These are phyloP conservation scores for Geoglossum cookeanum DNA, from an alignment of 2,329 filamentous ascomycete species.

Conservation along the genomic window DNA sequence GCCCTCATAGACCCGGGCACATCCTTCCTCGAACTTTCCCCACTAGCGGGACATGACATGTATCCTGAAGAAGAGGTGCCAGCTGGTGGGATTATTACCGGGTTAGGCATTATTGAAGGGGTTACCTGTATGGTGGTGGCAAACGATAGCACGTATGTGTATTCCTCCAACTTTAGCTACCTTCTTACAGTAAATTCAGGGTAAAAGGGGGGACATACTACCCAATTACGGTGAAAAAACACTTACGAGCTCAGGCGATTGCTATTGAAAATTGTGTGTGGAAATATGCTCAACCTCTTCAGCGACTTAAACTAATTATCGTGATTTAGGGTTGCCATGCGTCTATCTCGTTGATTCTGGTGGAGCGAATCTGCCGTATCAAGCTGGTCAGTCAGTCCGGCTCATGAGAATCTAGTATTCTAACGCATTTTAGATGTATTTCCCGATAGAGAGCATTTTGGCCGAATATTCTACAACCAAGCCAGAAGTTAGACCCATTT, in stretches of 20 bases:
- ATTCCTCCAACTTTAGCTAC: neutral
- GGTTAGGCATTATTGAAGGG: slow-evolving; percentile 75
- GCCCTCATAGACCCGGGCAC: slow-evolving; percentile 77
- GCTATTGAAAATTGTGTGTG: slow-evolving; percentile 65
- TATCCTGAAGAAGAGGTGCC: slow-evolving; percentile 79
- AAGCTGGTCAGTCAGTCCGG: slow-evolving; percentile 31
- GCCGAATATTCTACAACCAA: slow-evolving; percentile 96
- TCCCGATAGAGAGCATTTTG: slow-evolving; percentile 85
- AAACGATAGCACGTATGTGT: slow-evolving; percentile 60
- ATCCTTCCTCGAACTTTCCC: slow-evolving; percentile 80
- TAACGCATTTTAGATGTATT: slow-evolving; percentile 49
- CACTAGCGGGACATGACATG: slow-evolving; percentile 70
- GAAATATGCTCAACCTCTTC: too few species aligned
- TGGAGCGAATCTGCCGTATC: slow-evolving; percentile 84
- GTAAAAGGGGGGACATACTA: slow-evolving; percentile 97
- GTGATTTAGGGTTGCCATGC: slow-evolving; percentile 37
- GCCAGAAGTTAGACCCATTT: slow-evolving; percentile 37
- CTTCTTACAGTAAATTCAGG: slow-evolving; percentile 6
- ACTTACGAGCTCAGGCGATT: slow-evolving; percentile 77
- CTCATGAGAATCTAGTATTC: neutral
- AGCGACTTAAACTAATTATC: neutral
- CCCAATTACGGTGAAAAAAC: slow-evolving; percentile 94
- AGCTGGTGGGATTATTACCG: slow-evolving; percentile 79
- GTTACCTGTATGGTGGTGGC: slow-evolving; percentile 86
- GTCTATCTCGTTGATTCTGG: slow-evolving; percentile 95